Base-by-base conservation (phyloP, 148 eudicot genomes). In the Rheum nobile region DNA sequence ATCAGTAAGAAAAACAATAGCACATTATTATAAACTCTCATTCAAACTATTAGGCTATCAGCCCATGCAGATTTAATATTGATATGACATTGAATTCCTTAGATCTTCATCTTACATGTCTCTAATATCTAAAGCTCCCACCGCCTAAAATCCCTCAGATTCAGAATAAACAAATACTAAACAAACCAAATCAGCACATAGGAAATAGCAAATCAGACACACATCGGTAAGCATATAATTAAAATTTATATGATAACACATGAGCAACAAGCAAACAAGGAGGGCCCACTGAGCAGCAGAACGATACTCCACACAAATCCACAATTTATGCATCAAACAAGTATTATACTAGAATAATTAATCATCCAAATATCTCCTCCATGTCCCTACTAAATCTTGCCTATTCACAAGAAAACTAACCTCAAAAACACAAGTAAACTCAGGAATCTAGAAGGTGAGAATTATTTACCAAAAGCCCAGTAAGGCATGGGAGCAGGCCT, bases 401-500 rank as follows among this genome's bases (percentile, higher is more conserved):
- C 5, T 46, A 13, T 14, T 17, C n/a, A 14, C n/a, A 46, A 46
- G n/a, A 4, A 16, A 46, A 1, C 16, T 46, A 50, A 50, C 14
- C 57, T 50, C n/a, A 26, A n/a, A 3, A 48, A 48, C 28, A 12
- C 16, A 26, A 70, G 32, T 29, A 61, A 71, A 28, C 32, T n/a
- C 4, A 17, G 14, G 59, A 24, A 75, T 21, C 41, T 63, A 8
- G 35, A 52, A 14, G 57, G 14, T 41, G 74, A 76, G 24, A 48
- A 69, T 63, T 1, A 71, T 8, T 43, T 76, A 94, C 98, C 98
- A 24, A 94, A 80, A 79, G 98, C 83, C 98, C 98, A 94, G 74
- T 94, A 94, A 54, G 98, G 98, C 98, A 94, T 94, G 1, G 98
- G 89, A 77, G 98, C 98, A 14, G 98, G 98, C 69, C 98, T 80